These are phyloP conservation scores for Adansonia rubrostipa DNA, from an alignment of 441 rosid genomes.

Conservation along the genomic window DNA sequence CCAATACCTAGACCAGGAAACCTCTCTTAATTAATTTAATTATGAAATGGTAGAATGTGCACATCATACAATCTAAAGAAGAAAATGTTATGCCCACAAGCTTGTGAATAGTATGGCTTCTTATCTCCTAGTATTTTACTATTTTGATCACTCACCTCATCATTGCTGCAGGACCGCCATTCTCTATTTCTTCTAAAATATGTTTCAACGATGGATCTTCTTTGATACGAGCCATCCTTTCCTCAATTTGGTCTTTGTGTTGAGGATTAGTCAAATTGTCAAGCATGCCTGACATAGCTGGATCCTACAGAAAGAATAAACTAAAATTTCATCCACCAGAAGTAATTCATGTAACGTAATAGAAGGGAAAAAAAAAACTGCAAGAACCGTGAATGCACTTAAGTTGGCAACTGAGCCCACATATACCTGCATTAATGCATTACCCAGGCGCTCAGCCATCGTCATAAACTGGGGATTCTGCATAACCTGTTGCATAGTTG, in stretches of 20 bases:
- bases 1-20: conserved; percentile 74
- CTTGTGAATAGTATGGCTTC: conserved; percentile 3
- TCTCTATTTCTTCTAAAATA: conserved; percentile 86
- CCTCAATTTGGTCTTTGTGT: conserved; percentile 78
- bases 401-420: neutral
- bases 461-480: conserved; percentile 86
- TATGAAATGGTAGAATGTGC: conserved; percentile 24
- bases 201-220: conserved; percentile 90
- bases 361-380: neutral
- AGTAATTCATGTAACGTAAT: conserved; percentile 3
- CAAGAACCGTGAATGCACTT: neutral
- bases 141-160: conserved; percentile 63
- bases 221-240: conserved; percentile 77
- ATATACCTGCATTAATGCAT: conserved; percentile 88
- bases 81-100: neutral
- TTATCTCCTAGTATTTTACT: conserved; percentile 4
- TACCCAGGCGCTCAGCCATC: conserved; percentile 96
- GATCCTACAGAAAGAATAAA: conserved; percentile 59
- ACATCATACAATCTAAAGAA: neutral
- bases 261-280: conserved; percentile 75
- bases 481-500: conserved; percentile 95
- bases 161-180: conserved; percentile 93
- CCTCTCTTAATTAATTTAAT: conserved; percentile 18
- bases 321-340: conserved; percentile 21
- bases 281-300: conserved; percentile 89